Base-by-base conservation (phyloP, 176 grass and related monocot genomes). In the Cenchrus purpureus region DNA sequence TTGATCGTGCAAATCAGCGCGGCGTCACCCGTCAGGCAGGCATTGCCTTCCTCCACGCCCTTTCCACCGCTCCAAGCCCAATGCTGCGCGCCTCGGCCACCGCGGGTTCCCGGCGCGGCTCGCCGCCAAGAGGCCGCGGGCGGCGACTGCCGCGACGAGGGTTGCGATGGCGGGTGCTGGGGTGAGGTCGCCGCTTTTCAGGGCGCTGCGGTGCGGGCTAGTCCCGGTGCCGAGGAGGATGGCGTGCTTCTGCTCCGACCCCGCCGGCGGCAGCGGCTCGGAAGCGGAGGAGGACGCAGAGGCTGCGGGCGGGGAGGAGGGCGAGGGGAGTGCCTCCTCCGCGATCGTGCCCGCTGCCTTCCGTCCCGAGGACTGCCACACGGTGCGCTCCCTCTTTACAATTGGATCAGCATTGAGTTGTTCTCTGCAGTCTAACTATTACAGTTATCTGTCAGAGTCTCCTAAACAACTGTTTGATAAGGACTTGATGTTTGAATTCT, bases 311-410 rank as follows among this genome's bases (percentile, higher is more conserved):
- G 74, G 45, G 25, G 89, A 46, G 10, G 86, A 69, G 32, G 77
- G 76, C 56, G 70, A 64, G 12, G 84, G 82, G 22, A 68, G 89
- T 48, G 78, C 59, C 22, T n/a, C 89, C 12, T 83, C 81, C 22
- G 84, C 84, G 42, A 85, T 94, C 83, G 78, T 76, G 52, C 68
- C 84, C 6, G 53, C 90, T 42, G 88, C 64, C 8, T 55, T 83
- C 32, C 87, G 92, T 25, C 92, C 92, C 12, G 90, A 94, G 79
- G 92, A 94, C 65, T 92, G 82, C 79, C 71, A 83, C 76, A 89
- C 87, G 85, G 92, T 90, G 43, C 66, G 73, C 68, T 4, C 40
- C n/a, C 76, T 61, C 49, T 73, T 73, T 34, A 46, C 16, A 50
- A 43, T 57, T 55, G 49, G 10, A 46, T 31, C 32, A 42, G 32